Evolutionary conservation across 2,329 filamentous ascomycete species (phyloP), one percentile per base, ranked within the genome.

Genomic region (Aspergillus latus): DNA sequence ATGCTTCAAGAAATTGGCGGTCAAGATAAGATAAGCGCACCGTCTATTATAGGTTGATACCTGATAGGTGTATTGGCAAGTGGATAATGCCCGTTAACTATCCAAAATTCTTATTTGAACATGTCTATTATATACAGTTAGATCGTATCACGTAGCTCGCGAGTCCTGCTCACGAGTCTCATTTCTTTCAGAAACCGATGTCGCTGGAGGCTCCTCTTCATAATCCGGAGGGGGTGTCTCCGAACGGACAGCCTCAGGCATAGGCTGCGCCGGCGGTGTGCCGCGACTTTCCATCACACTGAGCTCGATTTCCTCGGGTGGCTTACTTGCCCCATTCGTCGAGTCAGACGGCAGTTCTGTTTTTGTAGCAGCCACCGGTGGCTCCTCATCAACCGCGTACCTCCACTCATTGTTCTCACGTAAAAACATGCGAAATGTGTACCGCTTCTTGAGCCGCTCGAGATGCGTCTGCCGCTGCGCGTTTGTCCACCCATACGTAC

Each of bases 331-430:
- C 11, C 26, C 16, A 13, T 34, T 5, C 11, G n/a, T 29, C 5
- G 49, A 26, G 7, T 39, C 54, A 9, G 43, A n/a, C 13, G 47
- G 32, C 13, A 36, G 8, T 13, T 21, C 9, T 26, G 50, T 49
- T 6, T 56, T 55, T 9, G 46, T 37, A 1, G 30, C 47, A 7
- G 42, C 37, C 9, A 39, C 59, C 4, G 58, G 21, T 0, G 65
- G 58, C 39, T 72, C 69, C 54, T 71, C 67, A 11, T 72, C 69
- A 0, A 72, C 69, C 5, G 69, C 69, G 50, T 65, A 72, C 32
- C 69, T 64, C 66, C 62, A 70, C 16, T 66, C 65, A 9, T 62
- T 62, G 40, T 72, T 69, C 3, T 59, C 54, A 1, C 61, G 61
- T 54, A 66, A 52, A 40, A 72, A 72, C 65, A 65, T 65, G 30